phyloP scores from a whole-genome alignment of 2,329 filamentous ascomycete genomes.

The Davidsoniella virescens region DNA sequence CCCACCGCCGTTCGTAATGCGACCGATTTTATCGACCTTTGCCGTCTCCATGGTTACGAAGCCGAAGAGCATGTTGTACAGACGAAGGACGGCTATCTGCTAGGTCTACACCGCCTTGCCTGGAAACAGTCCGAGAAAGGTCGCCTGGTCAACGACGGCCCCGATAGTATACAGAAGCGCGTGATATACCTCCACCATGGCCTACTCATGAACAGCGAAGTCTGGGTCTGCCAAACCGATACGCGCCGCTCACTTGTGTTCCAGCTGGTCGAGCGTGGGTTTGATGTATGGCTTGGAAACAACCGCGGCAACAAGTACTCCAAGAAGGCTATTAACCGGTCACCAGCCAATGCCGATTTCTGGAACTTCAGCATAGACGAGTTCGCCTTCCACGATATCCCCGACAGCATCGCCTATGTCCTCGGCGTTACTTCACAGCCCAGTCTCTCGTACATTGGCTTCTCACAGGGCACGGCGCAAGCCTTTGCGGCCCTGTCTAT shows the following conservation, averaged over 20 bases:
- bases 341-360: slow-evolving; percentile 61
- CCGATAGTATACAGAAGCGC: slow-evolving; percentile 55
- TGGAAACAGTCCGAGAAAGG: slow-evolving; percentile 71
- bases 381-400: slow-evolving; percentile 95
- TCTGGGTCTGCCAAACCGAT: slow-evolving; percentile 90
- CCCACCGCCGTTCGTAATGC: slow-evolving; percentile 65
- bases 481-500: slow-evolving; percentile 89
- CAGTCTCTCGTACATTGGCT: slow-evolving; percentile 88
- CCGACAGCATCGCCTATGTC: slow-evolving; percentile 85
- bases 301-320: slow-evolving; percentile 99
- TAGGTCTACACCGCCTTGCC: slow-evolving; percentile 76
- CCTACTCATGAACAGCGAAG: slow-evolving; percentile 95
- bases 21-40: slow-evolving; percentile 87
- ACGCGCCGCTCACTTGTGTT: slow-evolving; percentile 77
- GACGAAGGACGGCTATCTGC: slow-evolving; percentile 81
- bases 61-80: slow-evolving; percentile 94
- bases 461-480: slow-evolving; percentile 92
- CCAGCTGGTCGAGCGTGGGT: slow-evolving; percentile 72
- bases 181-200: slow-evolving; percentile 93
- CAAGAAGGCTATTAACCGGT: slow-evolving; percentile 69
- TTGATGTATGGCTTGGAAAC: slow-evolving; percentile 96
- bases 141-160: slow-evolving; percentile 58
- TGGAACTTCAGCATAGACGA: slow-evolving; percentile 99
- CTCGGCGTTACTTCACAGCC: slow-evolving; percentile 65
- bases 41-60: slow-evolving; percentile 75